Base-by-base conservation (phyloP, 805 yeast genomes). In the Tanozyma kutaoensis region DNA sequence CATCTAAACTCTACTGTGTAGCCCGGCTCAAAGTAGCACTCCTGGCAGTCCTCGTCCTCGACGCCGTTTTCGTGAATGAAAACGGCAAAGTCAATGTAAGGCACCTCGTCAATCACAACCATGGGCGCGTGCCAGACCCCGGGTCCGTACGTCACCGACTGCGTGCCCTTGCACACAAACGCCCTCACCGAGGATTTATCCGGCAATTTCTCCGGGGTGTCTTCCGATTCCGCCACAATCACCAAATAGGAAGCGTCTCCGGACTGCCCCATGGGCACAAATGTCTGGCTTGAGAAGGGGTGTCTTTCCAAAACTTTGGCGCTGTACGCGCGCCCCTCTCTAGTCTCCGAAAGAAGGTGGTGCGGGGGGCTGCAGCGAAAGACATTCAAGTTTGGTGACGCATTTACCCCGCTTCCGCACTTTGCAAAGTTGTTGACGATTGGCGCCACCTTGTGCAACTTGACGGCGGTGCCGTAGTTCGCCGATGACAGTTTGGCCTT, bases 41-140 rank as follows among this genome's bases (percentile, higher is more conserved):
- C 96, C 45, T 79, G 77, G 41, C 91, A 77, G 42, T 85, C 94
- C 37, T 79, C 93, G 2, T 69, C 68, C 1, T 74, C 60, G 5
- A 79, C 74, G 1, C 82, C 88, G 37, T 80, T 81, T 41, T 86
- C 96, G 45, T 78, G 78, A 18, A 82, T 76, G 28, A 85, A 55
- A n/a, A 88, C 96, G 3, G 82, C 86, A 53, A 86, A 88, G 43
- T 88, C 95, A 15, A 59, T 48, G 30, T 55, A 47, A 0, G 52
- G 46, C 10, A 76, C 53, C 15, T 67, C 71, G 19, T 74, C 76
- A 8, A 84, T 48, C 2, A 82, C 88, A 14, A 88, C 76, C 97
- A 86, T 86, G 3, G 97, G 96, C 0, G 96, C 94, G 47, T 86
- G 97, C 97, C 97, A 86, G 4, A 76, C 69, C 1, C 78, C 82